Percentiles rank a stretch among this genome's conserved stretches.
phyloP scores from a whole-genome alignment of 495 filamentous ascomycete species.

The Oidiodendron maius region DNA sequence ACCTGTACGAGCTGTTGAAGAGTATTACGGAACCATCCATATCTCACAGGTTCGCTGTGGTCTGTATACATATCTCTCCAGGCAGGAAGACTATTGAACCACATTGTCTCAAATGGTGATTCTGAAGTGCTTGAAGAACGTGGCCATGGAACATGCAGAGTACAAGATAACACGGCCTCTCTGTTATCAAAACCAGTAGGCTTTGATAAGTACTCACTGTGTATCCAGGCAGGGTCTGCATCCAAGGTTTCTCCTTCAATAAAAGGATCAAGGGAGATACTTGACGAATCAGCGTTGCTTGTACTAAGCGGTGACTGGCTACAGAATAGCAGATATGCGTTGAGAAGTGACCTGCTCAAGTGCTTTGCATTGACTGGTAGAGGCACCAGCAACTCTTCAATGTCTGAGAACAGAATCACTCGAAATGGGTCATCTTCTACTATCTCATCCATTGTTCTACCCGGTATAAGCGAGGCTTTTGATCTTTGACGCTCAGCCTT shows the following conservation, averaged over 20 bases:
- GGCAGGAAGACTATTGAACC: not conserved
- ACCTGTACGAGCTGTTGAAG: slow-evolving; percentile 49
- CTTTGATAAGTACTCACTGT: not conserved
- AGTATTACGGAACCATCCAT: slow-evolving; percentile 14
- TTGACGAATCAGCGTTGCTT: slow-evolving; percentile 1
- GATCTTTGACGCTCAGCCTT: slow-evolving; percentile 47
- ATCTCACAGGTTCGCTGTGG: slow-evolving; percentile 10
- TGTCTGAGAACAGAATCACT: slow-evolving; percentile 72
- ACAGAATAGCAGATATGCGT: slow-evolving; percentile 66
- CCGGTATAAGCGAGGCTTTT: slow-evolving; percentile 49
- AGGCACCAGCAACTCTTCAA: slow-evolving; percentile 54
- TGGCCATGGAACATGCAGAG: not conserved
- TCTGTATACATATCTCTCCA: slow-evolving; percentile 9
- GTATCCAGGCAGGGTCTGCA: slow-evolving; percentile 1
- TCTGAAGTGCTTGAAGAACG: slow-evolving; percentile 11
- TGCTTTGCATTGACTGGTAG: slow-evolving; percentile 32
- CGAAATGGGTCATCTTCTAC: slow-evolving; percentile 71
- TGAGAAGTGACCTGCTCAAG: slow-evolving; percentile 43
- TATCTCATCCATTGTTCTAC: slow-evolving; percentile 52
- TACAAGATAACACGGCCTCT: not conserved
- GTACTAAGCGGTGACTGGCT: slow-evolving; percentile 51
- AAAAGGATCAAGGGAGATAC: slow-evolving; percentile 14
- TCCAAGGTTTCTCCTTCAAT: slow-evolving; percentile 12
- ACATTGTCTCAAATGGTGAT: slow-evolving; percentile 5
- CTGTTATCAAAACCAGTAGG: not conserved